Conservation (phyloP, 257 asterid genomes). For the Capsicum chinense region DNA sequence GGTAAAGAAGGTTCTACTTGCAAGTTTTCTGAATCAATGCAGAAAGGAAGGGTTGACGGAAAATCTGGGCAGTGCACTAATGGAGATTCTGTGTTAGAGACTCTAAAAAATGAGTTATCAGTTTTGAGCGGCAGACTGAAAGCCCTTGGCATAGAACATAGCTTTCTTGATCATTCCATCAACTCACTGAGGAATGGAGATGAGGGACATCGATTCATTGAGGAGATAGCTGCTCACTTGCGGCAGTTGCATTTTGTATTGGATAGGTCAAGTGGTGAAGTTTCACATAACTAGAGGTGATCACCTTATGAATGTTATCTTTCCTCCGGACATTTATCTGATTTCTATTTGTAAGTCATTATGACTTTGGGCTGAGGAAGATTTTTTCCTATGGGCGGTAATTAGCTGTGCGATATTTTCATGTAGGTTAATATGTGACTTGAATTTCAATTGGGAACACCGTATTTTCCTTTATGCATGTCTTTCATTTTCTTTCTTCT, state of each 20-base stretch:
- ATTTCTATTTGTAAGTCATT: background rate
- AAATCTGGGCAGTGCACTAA: conserved; percentile 19
- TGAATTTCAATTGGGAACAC: background rate
- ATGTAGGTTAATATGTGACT: background rate
- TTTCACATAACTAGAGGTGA: conserved; percentile 9
- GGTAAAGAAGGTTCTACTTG: conserved; percentile 28
- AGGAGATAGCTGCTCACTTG: conserved; percentile 53
- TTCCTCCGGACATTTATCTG: background rate
- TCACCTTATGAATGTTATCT: background rate
- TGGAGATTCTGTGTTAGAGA: conserved; percentile 40
- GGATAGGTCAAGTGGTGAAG: background rate
- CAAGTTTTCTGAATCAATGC: conserved; percentile 19
- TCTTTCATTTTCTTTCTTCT: background rate
- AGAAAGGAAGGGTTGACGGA: conserved; percentile 33
- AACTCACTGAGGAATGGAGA: conserved; percentile 55
- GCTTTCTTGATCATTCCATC: conserved; percentile 52
- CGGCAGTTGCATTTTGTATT: conserved; percentile 45
- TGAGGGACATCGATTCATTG: conserved; percentile 46
- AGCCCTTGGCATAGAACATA: conserved; percentile 52
- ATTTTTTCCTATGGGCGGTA: background rate
- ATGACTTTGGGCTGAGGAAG: background rate
- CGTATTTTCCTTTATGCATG: background rate
- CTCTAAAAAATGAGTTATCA: conserved; percentile 49
- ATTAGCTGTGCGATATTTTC: background rate
- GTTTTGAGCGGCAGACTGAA: conserved; percentile 47